Evolutionary conservation across 768 basidiomycete species (phyloP).

Genomic region (Russula abietina): DNA sequence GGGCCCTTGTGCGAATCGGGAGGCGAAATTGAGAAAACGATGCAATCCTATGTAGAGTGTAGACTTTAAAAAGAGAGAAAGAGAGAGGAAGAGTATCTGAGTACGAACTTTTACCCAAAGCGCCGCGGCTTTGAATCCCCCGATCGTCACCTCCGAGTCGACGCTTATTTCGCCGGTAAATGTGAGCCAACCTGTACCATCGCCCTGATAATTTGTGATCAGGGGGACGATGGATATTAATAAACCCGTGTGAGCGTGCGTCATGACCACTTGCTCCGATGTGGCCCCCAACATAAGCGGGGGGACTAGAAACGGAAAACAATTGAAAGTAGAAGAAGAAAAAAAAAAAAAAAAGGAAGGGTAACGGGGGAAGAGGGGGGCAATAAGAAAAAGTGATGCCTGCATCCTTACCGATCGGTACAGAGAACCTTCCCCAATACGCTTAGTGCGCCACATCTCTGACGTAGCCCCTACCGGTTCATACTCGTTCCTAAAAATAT

Average conservation of each 20-base stretch:
- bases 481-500: conserved; percentile 15
- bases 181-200: conserved; percentile 54
- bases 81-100: background rate
- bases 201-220: conserved; percentile 39
- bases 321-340: too few relatives aligned
- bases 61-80: too few relatives aligned
- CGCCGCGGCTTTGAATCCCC: conserved; percentile 63
- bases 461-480: conserved; percentile 7
- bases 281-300: background rate
- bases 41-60: conserved; percentile 48
- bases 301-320: background rate
- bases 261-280: too few relatives aligned
- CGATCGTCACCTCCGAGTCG: conserved; percentile 41
- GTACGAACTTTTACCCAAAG: conserved; percentile 52
- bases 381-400: background rate
- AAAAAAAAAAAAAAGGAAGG: too few relatives aligned
- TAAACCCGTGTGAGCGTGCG: background rate
- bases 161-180: conserved; percentile 61
- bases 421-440: conserved; percentile 18
- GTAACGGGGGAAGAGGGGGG: background rate
- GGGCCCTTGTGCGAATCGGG: conserved; percentile 48
- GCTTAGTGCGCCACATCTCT: conserved; percentile 15
- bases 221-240: background rate
- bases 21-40: conserved; percentile 56
- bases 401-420: conserved; percentile 9